A percentile compares a stretch with the other conserved stretches of the same genome.
phyloP scores from a whole-genome alignment of 371 early-diverging fungal genomes.

The Chytridium lagenaria region DNA sequence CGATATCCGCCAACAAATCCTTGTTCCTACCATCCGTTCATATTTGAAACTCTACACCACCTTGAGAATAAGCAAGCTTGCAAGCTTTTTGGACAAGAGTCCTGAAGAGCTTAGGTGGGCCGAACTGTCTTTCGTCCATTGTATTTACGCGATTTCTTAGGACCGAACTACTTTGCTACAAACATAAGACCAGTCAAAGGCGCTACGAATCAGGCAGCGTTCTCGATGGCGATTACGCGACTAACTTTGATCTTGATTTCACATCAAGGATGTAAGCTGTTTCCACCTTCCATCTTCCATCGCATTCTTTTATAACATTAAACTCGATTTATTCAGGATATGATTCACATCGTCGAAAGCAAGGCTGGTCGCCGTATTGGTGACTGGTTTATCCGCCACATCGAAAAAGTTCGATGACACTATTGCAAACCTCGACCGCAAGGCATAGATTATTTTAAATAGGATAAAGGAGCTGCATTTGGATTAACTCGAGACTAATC shows the following conservation, averaged over 20 bases:
- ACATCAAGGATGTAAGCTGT: conserved; percentile 69
- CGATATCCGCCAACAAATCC: conserved; percentile 84
- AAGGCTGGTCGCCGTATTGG: conserved; percentile 91
- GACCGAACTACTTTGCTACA: conserved; percentile 86
- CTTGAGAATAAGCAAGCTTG: conserved; percentile 86
- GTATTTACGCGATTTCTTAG: conserved; percentile 31
- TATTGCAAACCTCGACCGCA: conserved; percentile 21
- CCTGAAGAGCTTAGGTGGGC: conserved; percentile 71
- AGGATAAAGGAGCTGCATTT: too few relatives aligned
- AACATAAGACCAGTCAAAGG: conserved; percentile 90
- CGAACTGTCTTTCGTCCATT: neutral
- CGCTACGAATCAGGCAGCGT: conserved; percentile 68
- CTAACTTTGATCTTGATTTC: conserved; percentile 91
- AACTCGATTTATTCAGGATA: conserved; percentile 69
- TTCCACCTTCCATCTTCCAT: neutral
- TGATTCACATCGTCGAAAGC: conserved; percentile 92
- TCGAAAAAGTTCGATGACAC: conserved; percentile 70
- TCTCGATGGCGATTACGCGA: conserved; percentile 79
- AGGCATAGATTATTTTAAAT: neutral
- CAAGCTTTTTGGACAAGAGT: conserved; percentile 84
- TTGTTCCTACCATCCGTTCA: conserved; percentile 86
- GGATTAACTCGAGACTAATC: neutral
- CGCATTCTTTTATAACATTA: neutral
- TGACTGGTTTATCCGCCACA: conserved; percentile 94
- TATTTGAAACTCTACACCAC: conserved; percentile 94